Base-by-base conservation (phyloP, 495 filamentous ascomycete genomes). In the Tirmania nivea region DNA sequence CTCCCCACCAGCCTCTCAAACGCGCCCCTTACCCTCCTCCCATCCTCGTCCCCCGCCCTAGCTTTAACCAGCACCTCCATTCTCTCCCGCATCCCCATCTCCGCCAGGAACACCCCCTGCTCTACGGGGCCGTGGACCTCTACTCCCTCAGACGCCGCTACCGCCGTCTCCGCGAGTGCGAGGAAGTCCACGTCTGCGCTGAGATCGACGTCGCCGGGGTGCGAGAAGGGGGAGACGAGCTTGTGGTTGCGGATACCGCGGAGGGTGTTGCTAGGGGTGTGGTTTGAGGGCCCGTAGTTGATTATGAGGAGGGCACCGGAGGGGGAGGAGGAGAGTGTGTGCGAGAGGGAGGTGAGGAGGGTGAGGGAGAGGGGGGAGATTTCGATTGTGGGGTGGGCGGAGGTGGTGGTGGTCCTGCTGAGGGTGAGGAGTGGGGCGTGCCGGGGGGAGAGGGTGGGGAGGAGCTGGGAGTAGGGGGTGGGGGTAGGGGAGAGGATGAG, bases 101-200 rank as follows among this genome's bases (percentile, higher is more conserved):
- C 69, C 53, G 72, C 67, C 52, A 97, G 68, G 67, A 88, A 97
- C 20, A 69, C 67, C 0, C 77, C 86, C 67, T 97, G 90, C 60
- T 87, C 79, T 3, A 95, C 80, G 4, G 90, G 90, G 0, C 90
- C 90, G 65, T 95, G 86, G 12, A 94, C 83, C 65, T 96, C 90
- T 14, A 96, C 79, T 2, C 77, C 81, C 8, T 79, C 75, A 55
- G 78, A 83, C 0, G 83, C 80, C 31, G 71, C 68, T 16, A 84
- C 66, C 3, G 87, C 89, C 1, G 83, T 72, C 67, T 95, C 89
- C 3, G 84, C 86, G 5, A 97, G 67, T 7, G 78, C 84, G 1
- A 70, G 71, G 59, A 97, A 97, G 64, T 97, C 90, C 0, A 97
- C 90, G 65, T 97, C 88, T 0, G 82, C 89, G 57, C 75, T 81